Evolutionary conservation across 2,329 filamentous ascomycete genomes (phyloP).

Genomic region (Ceratocystis eucalypticola): DNA sequence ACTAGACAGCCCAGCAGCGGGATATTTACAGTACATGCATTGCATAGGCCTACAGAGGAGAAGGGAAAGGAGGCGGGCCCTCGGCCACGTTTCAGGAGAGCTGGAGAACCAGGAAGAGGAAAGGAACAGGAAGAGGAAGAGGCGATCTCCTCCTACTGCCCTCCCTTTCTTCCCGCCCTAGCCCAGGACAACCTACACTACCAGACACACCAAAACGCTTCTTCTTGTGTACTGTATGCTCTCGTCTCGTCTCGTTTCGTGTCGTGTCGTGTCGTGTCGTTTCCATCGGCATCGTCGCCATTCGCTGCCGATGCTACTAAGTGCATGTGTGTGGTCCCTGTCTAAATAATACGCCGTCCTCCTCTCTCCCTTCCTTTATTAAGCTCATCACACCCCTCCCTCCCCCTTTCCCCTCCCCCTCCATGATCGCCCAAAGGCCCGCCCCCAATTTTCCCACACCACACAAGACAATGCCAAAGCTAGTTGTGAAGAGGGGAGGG

Average conservation of each 20-base stretch:
- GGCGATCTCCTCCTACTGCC: too few species aligned
- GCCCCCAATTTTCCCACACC: neutral
- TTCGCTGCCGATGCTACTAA: too few species aligned
- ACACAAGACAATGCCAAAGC: too few species aligned
- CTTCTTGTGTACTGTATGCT: neutral
- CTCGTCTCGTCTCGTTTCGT: neutral
- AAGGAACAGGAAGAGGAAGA: neutral
- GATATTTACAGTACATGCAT: neutral
- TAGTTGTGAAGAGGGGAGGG: too few species aligned
- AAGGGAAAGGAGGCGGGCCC: conserved; percentile 14
- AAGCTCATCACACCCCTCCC: neutral
- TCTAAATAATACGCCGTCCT: neutral
- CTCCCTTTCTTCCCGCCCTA: too few species aligned
- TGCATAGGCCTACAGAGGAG: neutral
- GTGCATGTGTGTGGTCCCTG: too few species aligned
- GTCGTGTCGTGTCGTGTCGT: too few species aligned
- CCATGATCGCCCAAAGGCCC: neutral
- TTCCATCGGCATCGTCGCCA: too few species aligned
- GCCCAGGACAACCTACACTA: neutral
- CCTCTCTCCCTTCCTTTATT: neutral
- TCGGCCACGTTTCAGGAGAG: conserved; percentile 19
- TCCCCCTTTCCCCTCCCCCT: neutral
- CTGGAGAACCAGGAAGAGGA: conserved; percentile 9
- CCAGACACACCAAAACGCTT: neutral
- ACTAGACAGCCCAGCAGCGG: too few species aligned